Evolutionary conservation across 805 yeast species (phyloP).

Genomic region (Cyberlindnera sargentensis): DNA sequence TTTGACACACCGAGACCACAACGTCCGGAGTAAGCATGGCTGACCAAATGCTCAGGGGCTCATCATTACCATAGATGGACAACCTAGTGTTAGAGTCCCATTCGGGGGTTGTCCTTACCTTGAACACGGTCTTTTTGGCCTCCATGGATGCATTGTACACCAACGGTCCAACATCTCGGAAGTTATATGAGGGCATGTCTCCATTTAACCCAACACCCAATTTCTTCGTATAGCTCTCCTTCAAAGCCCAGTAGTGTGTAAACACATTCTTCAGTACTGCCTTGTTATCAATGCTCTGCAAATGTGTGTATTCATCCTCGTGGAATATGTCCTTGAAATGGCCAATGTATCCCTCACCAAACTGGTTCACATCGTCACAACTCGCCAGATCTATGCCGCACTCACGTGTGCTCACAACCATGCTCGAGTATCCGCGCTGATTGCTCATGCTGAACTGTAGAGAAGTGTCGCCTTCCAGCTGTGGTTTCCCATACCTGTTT

Average conservation of each 20-base stretch:
- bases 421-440: slow-evolving; percentile 42
- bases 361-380: slow-evolving; percentile 21
- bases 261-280: slow-evolving; percentile 28
- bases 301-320: slow-evolving; percentile 26
- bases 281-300: slow-evolving; percentile 18
- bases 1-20: slow-evolving; percentile 8
- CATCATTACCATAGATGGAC: slow-evolving; percentile 3
- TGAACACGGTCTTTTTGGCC: background rate
- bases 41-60: slow-evolving; percentile 14
- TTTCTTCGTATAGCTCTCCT: slow-evolving; percentile 68
- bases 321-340: slow-evolving; percentile 39
- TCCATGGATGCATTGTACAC: background rate
- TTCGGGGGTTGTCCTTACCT: background rate
- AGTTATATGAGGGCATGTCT: slow-evolving; percentile 25
- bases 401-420: slow-evolving; percentile 31
- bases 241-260: slow-evolving; percentile 69
- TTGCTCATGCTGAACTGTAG: slow-evolving; percentile 51
- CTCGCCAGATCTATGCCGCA: slow-evolving; percentile 46
- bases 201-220: slow-evolving; percentile 53
- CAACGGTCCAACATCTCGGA: slow-evolving; percentile 14
- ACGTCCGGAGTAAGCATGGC: slow-evolving; percentile 15
- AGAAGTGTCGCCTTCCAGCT: slow-evolving; percentile 23
- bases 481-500: slow-evolving; percentile 54
- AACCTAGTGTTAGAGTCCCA: slow-evolving; percentile 7
- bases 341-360: slow-evolving; percentile 25